Conservation (phyloP, 495 filamentous ascomycete genomes). For the Penicillium desertorum region DNA sequence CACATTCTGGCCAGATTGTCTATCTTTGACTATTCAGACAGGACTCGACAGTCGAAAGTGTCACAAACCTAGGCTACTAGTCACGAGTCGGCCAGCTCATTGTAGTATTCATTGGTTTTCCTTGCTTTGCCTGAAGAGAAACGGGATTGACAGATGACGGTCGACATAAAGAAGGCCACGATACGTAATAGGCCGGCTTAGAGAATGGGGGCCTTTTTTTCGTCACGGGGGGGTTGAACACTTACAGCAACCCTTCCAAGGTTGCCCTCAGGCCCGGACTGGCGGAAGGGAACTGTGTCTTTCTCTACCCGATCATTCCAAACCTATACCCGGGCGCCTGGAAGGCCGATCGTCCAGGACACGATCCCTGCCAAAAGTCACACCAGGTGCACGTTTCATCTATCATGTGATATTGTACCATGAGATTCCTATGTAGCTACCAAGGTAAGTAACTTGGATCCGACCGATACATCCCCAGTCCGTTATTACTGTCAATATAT, state of each 20-base stretch:
- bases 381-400: conserved; percentile 28
- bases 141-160: conserved; percentile 4
- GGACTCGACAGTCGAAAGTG: conserved; percentile 25
- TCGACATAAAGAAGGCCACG: background rate
- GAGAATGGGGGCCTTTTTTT: background rate
- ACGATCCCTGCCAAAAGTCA: conserved; percentile 15
- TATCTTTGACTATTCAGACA: conserved; percentile 15
- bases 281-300: conserved; percentile 15
- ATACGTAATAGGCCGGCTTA: background rate
- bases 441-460: background rate
- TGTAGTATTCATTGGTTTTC: conserved; percentile 5
- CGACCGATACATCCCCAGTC: background rate
- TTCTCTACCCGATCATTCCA: conserved; percentile 7
- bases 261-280: conserved; percentile 17
- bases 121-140: background rate
- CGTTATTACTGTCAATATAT: background rate
- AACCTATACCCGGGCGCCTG: conserved; percentile 19
- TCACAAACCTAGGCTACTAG: conserved; percentile 25
- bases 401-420: conserved; percentile 30
- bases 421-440: background rate
- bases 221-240: conserved; percentile 13
- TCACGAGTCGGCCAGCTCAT: conserved; percentile 34
- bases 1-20: conserved; percentile 22
- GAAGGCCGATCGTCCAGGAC: conserved; percentile 15
- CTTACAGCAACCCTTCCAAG: conserved; percentile 4